Percentiles rank a stretch among this genome's conserved stretches.
These are phyloP conservation scores for Crucihimalaya himalaica DNA, from an alignment of 345 rosid genomes.

Conservation along the genomic window DNA sequence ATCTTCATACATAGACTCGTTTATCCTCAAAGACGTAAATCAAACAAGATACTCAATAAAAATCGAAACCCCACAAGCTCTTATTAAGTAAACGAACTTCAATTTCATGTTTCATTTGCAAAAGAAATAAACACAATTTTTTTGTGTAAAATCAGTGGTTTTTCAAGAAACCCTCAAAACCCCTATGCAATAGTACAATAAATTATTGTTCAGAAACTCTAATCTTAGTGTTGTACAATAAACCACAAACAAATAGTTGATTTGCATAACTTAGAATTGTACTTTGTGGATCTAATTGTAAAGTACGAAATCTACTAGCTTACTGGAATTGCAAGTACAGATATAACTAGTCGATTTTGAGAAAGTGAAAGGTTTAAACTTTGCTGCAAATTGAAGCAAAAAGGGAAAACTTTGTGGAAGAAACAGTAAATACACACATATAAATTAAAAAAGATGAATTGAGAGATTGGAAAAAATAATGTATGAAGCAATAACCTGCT, in stretches of 20 bases:
- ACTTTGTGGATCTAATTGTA: not conserved
- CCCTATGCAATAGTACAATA: not conserved
- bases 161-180: too few species aligned
- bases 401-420: not conserved
- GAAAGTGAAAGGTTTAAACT: not conserved
- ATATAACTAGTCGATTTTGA: not conserved
- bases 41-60: not conserved
- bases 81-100: not conserved
- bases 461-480: not conserved
- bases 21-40: not conserved
- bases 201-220: not conserved
- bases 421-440: too few species aligned
- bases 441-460: too few species aligned
- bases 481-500: not conserved
- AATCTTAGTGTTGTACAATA: not conserved
- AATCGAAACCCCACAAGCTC: not conserved
- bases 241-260: not conserved
- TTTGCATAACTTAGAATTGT: not conserved
- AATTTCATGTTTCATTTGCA: not conserved
- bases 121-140: not conserved
- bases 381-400: not conserved
- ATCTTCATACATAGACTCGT: not conserved
- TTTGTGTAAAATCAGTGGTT: too few species aligned
- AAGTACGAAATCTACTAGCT: not conserved
- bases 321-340: not conserved